phyloP scores from a whole-genome alignment of 2,329 filamentous ascomycete species.

The Alternaria ethzedia region DNA sequence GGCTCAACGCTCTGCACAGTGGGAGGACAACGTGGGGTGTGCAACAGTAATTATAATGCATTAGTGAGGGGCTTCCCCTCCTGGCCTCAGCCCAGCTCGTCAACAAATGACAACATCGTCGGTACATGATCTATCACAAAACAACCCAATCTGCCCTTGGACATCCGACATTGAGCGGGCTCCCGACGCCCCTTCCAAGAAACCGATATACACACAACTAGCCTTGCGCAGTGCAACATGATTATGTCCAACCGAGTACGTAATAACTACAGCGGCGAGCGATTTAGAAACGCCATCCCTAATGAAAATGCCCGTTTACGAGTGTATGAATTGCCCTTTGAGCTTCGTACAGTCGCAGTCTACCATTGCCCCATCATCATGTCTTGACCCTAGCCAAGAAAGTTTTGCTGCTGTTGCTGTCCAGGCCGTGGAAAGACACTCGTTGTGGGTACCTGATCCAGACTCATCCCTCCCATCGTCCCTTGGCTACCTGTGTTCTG shows the following conservation, averaged over 20 bases:
- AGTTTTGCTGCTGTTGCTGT: conserved; percentile 46
- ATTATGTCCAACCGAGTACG: conserved; percentile 3
- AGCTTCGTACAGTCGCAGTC: not conserved
- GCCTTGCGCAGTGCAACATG: not conserved
- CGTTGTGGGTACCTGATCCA: conserved; percentile 80
- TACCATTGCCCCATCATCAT: not conserved
- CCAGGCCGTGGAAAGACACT: conserved; percentile 86
- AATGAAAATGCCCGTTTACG: conserved; percentile 1
- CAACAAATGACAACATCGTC: not conserved
- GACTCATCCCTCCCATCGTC: conserved; percentile 74
- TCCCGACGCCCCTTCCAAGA: not conserved
- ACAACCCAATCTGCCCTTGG: conserved; percentile 6
- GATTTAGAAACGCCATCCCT: not conserved
- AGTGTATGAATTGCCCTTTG: not conserved
- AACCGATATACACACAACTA: not conserved
- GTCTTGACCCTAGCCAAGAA: conserved; percentile 28
- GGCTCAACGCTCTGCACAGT: not conserved
- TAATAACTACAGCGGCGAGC: conserved; percentile 1
- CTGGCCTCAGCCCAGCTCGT: not conserved
- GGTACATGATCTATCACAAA: conserved; percentile 9
- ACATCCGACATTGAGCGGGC: not conserved
- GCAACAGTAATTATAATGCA: conserved; percentile 5
- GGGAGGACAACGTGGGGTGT: not conserved
- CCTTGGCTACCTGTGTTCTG: conserved; percentile 74
- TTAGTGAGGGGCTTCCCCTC: not conserved